Base-by-base conservation (phyloP, 2,329 filamentous ascomycete species). In the Epichloe sp. region DNA sequence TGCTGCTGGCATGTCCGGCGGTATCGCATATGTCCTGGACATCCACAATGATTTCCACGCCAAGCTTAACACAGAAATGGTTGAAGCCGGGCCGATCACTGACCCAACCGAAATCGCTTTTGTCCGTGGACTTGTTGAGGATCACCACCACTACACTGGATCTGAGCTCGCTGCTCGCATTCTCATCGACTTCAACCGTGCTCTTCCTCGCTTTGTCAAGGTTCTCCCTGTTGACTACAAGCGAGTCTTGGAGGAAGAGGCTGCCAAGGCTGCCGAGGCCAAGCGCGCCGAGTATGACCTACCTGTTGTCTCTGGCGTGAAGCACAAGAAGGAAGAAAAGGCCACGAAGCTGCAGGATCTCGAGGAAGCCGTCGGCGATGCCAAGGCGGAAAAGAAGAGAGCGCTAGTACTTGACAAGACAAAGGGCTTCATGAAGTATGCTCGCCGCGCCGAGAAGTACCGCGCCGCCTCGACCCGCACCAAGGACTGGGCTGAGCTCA, bases 21-120 rank as follows among this genome's bases (percentile, higher is more conserved):
- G 91, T 76, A 96, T 97, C 62, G 90, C 90, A 17, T 97, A 95
- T 63, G 82, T 96, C 50, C 80, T 97, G 34, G 91, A 97, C 63
- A 85, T 93, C 63, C 80, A 91, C 66, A 79, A 85, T 57, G 88
- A 96, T 70, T 95, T 96, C 73, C 76, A 86, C 67, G 82, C 83
- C 60, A 96, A 96, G 78, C 85, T 96, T 71, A 97, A 97, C 72
- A 85, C 83, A 63, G 91, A 97, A 73, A 95, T 97, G 91, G 91
- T 97, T 59, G 90, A 96, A 71, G 82, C 91, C 26, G 86, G 85
- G 46, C 78, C 80, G 8, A 74, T 97, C 44, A 86, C 91, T 55
- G 90, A 96, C 54, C 88, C 88, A 26, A 72, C 82, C 52, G 91
- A 97, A 68, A 88, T 96, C 62, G 88, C 90, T 36, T 96, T 85